Evolutionary conservation across 768 basidiomycete species (phyloP).

Genomic region (Leccinum uliginosum): DNA sequence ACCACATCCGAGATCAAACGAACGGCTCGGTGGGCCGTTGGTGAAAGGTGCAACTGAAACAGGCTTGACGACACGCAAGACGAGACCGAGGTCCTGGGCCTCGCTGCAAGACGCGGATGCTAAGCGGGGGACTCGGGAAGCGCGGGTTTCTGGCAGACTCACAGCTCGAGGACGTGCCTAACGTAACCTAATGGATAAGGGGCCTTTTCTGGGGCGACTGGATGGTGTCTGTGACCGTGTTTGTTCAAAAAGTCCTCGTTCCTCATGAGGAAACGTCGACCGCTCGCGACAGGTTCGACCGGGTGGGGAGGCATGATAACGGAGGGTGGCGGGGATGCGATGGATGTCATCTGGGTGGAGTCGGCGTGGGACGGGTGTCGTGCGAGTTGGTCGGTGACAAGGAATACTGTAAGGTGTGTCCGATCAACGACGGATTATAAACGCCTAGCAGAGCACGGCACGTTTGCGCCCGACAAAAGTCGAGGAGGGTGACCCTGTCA

Average conservation of each 20-base stretch:
- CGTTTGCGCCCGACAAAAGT: too few relatives aligned
- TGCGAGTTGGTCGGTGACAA: constrained; percentile 3
- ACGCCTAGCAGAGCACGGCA: too few relatives aligned
- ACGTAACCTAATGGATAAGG: constrained; percentile 78
- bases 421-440: too few relatives aligned
- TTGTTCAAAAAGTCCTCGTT: constrained; percentile 58
- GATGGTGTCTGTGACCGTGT: constrained; percentile 61
- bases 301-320: constrained; percentile 19
- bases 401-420: background rate
- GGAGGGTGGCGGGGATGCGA: constrained; percentile 17
- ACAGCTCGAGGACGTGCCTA: constrained; percentile 64
- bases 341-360: constrained; percentile 2
- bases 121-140: constrained; percentile 4
- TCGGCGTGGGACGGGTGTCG: constrained; percentile 8
- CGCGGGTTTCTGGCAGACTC: constrained; percentile 24
- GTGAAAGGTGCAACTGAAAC: constrained; percentile 57
- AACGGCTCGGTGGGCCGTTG: constrained; percentile 45
- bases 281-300: constrained; percentile 18
- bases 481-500: too few relatives aligned
- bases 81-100: constrained; percentile 48
- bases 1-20: constrained; percentile 71
- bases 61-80: constrained; percentile 46
- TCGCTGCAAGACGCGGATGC: constrained; percentile 36
- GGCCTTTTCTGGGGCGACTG: constrained; percentile 69
- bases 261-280: constrained; percentile 31